Percentiles rank a stretch among this genome's conserved stretches.
phyloP scores from a whole-genome alignment of 371 early-diverging fungal genomes.

The Coemansia sp. region DNA sequence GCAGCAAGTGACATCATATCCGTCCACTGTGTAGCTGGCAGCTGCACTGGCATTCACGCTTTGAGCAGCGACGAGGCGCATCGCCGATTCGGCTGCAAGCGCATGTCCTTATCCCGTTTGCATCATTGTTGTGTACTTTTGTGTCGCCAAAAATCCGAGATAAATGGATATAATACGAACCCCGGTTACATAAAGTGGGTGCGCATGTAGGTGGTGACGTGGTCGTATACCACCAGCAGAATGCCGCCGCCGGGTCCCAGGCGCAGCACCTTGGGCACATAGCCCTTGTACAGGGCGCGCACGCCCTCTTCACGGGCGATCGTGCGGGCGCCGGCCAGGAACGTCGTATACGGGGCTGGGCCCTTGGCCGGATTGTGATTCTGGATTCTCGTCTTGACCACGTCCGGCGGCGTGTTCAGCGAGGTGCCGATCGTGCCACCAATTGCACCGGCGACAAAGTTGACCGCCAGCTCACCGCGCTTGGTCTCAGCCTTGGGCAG shows the following conservation, averaged over 20 bases:
- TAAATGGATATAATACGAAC: too few species aligned
- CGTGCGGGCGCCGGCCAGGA: constrained; percentile 78
- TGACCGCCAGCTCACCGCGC: constrained; percentile 73
- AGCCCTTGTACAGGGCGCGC: constrained; percentile 93
- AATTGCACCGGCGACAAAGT: constrained; percentile 92
- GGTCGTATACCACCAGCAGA: constrained; percentile 43
- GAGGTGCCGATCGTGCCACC: constrained; percentile 96
- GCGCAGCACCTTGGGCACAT: constrained; percentile 95
- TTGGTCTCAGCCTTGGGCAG: constrained; percentile 85
- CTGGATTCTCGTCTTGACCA: constrained; percentile 96
- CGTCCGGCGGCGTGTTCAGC: constrained; percentile 96
- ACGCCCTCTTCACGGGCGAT: constrained; percentile 91
- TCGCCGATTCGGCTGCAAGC: too few species aligned
- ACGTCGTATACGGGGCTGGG: constrained; percentile 82
- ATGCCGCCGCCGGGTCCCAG: constrained; percentile 93
- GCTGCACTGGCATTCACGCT: too few species aligned
- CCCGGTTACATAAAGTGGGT: constrained; percentile 16
- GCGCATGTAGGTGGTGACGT: constrained; percentile 65
- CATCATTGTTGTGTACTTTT: too few species aligned
- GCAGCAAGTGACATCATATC: too few species aligned
- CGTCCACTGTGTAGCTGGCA: too few species aligned
- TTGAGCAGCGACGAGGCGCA: too few species aligned
- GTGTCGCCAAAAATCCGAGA: too few species aligned
- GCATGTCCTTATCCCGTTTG: too few species aligned
- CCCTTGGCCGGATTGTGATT: constrained; percentile 65